Evolutionary conservation across 2,329 filamentous ascomycete species (phyloP), one percentile per base, ranked within the genome.

Genomic region (Phaeosphaeriaceae sp.): DNA sequence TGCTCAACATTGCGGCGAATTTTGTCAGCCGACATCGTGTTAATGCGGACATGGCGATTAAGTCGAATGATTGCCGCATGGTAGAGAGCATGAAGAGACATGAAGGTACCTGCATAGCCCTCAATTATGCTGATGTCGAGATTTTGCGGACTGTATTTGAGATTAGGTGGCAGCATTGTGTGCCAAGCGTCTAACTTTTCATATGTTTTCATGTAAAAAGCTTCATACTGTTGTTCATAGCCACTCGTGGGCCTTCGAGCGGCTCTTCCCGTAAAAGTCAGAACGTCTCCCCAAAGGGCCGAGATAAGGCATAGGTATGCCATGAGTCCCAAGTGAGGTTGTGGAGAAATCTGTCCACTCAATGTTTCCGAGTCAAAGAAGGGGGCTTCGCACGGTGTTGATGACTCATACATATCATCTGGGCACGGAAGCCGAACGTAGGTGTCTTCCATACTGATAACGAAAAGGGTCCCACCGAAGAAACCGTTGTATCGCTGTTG

Each of bases 81-180:
- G 66, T 87, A 87, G n/a, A 89, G 74, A 21, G 87, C 75, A 67
- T 90, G 87, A 69, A 88, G 81, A 1, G 81, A 82, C 46, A 88
- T 73, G 63, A 86, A 87, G 0, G 80, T 79, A 4, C 84, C 84
- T 1, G 81, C 76, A 56, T 81, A 83, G 20, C 81, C 80, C 23
- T 75, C 73, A 12, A 78, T 72, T 6, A 83, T 78, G 34, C 81
- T 83, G 23, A 76, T 74, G 36, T 84, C 79, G 12, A 89, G 73
- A 48, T 87, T 89, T 45, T 78, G 73, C 3, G 77, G 67, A 3
- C 77, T 82, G 61, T 85, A 85, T 8, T 71, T 67, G 20, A 89
- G 73, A 30, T 80, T 73, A 7, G 76, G 66, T 3, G 87, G 85
- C 2, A 90, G 71, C 15, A 79, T 76, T 2, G 73, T 71, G 16